phyloP scores from a whole-genome alignment of 805 yeast genomes.

The Wickerhamiella musiphila region DNA sequence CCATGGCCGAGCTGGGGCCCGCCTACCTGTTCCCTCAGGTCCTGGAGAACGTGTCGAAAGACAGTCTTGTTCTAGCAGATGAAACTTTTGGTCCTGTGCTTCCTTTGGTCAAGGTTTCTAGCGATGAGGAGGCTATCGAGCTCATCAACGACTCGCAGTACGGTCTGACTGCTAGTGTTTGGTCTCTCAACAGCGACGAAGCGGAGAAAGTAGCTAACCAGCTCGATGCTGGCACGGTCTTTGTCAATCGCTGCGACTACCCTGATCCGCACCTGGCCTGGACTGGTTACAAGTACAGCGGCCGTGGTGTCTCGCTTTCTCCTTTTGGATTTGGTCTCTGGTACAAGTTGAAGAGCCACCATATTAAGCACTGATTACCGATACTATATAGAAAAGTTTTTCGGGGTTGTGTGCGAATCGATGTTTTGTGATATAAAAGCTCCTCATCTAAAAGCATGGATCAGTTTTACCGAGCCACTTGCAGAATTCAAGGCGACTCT shows the following conservation, averaged over 20 bases:
- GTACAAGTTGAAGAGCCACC: conserved; percentile 21
- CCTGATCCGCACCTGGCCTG: conserved; percentile 50
- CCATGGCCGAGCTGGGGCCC: conserved; percentile 71
- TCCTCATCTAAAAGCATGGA: too few species aligned
- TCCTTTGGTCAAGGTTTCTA: conserved; percentile 52
- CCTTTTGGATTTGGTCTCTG: conserved; percentile 37
- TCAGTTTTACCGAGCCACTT: too few species aligned
- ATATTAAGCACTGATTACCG: conserved; percentile 14
- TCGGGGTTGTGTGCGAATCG: too few species aligned
- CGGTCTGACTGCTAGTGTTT: conserved; percentile 81
- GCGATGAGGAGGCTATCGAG: conserved; percentile 56
- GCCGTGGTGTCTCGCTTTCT: conserved; percentile 56
- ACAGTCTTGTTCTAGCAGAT: conserved; percentile 51
- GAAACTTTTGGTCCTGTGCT: conserved; percentile 87
- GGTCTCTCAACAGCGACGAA: conserved; percentile 49
- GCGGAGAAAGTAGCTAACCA: conserved; percentile 48
- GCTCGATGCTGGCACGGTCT: conserved; percentile 46
- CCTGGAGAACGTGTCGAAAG: conserved; percentile 55
- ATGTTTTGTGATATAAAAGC: too few species aligned
- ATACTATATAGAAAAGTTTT: too few species aligned
- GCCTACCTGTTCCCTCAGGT: conserved; percentile 61
- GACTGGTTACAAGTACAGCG: conserved; percentile 59
- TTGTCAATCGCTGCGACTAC: conserved; percentile 48
- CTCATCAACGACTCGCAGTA: conserved; percentile 62
- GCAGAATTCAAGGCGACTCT: too few species aligned